Evolutionary conservation across 495 filamentous ascomycete species (phyloP).

Genomic region (Pseudevernia furfuracea): DNA sequence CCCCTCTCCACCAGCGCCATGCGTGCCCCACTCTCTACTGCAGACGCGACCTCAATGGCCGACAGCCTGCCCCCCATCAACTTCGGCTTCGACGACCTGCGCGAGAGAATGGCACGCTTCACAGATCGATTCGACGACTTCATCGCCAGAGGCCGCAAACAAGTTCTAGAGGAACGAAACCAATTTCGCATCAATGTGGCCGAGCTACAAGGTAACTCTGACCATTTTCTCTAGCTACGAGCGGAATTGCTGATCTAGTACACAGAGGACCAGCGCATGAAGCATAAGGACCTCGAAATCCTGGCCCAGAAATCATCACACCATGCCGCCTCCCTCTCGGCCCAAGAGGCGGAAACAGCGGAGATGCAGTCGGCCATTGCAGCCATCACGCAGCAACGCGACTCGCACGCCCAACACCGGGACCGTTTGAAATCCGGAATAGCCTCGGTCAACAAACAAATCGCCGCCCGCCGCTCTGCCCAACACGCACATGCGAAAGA

Average conservation of each 20-base stretch:
- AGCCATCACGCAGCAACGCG: slow-evolving; percentile 64
- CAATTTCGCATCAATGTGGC: slow-evolving; percentile 85
- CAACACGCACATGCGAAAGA: slow-evolving; percentile 56
- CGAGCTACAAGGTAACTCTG: slow-evolving; percentile 68
- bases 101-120: slow-evolving; percentile 90
- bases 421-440: slow-evolving; percentile 74
- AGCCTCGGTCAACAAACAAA: slow-evolving; percentile 61
- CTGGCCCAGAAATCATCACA: slow-evolving; percentile 66
- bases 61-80: slow-evolving; percentile 83
- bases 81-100: slow-evolving; percentile 93
- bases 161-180: slow-evolving; percentile 85
- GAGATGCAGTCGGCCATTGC: slow-evolving; percentile 82
- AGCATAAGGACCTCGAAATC: slow-evolving; percentile 79
- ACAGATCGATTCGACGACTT: slow-evolving; percentile 87
- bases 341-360: slow-evolving; percentile 76
- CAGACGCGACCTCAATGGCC: slow-evolving; percentile 57
- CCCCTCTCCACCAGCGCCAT: slow-evolving; percentile 67
- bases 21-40: slow-evolving; percentile 56
- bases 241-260: slow-evolving; percentile 24
- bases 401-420: slow-evolving; percentile 62
- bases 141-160: slow-evolving; percentile 82
- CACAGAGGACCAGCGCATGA: slow-evolving; percentile 83
- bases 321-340: slow-evolving; percentile 71
- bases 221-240: not conserved
- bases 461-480: slow-evolving; percentile 52